Base-by-base conservation (phyloP, 1,284 basidiomycete genomes). In the Ceratobasidium sp. region DNA sequence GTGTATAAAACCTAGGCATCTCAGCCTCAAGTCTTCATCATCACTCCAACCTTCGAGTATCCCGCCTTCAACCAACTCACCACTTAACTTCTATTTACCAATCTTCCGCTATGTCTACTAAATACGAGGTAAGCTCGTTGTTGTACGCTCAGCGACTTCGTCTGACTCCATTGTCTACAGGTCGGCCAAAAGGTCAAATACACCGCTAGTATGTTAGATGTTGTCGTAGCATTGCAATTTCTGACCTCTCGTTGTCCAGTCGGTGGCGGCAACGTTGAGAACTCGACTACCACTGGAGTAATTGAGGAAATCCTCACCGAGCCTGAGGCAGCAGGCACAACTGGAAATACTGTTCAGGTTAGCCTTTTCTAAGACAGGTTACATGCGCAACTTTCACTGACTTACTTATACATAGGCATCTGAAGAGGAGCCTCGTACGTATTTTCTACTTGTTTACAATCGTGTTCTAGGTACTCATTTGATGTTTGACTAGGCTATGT, bases 281-380 rank as follows among this genome's bases (percentile, higher is more conserved):
- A 83, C 49, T 80, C 82, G 7, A 83, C 80, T 64, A 78, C 80
- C 81, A 42, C 78, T 81, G 23, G 80, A 75, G 85, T 84, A 79
- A 84, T 87, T 33, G 81, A 85, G 28, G 83, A 86, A 78, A 82
- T 86, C 26, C 80, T 86, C 65, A 82, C 84, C 17, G 83, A 85
- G 76, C 85, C 85, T 17, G 84, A 84, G 4, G 83, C 84, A 0
- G 81, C 82, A 23, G 66, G 66, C 53, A 23, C 49, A 13, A 56
- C 49, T 3, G 66, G 66, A 35, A 68, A 53, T 35, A 68, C 66
- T 37, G 66, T 68, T 56, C 66, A 68, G 51, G 66, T 67, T 5
- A 67, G 65, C 17, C 17, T 15, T 5, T 42, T 13, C 23, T 33
- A 31, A 11, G 5, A 26, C 28, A 28, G 6, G 39, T 42, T 54